These are phyloP conservation scores for Passalora sequoiae DNA, from an alignment of 2,329 filamentous ascomycete genomes.

Conservation along the genomic window DNA sequence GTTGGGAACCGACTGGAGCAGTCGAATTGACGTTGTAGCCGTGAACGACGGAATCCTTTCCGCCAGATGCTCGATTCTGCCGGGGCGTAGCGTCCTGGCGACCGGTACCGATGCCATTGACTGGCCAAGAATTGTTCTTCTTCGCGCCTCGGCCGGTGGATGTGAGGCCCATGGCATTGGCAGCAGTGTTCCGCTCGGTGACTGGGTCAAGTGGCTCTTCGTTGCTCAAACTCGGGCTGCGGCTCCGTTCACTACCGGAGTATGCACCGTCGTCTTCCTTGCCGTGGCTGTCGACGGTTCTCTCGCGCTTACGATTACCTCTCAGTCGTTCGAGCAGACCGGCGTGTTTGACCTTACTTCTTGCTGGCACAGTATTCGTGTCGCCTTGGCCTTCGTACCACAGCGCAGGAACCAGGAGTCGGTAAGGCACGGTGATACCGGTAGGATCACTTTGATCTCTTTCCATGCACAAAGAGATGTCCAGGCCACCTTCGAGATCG, in stretches of 20 bases:
- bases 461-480: conserved; percentile 85
- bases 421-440: conserved; percentile 82
- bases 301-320: conserved; percentile 16
- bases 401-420: conserved; percentile 76
- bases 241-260: conserved; percentile 16
- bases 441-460: conserved; percentile 78
- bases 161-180: conserved; percentile 17
- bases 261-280: conserved; percentile 15
- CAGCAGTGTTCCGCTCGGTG: conserved; percentile 13
- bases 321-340: conserved; percentile 22
- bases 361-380: conserved; percentile 22
- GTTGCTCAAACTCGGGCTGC: conserved; percentile 6
- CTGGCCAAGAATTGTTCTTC: conserved; percentile 1
- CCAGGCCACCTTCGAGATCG: conserved; percentile 75
- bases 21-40: conserved; percentile 7
- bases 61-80: conserved; percentile 1
- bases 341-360: conserved; percentile 16
- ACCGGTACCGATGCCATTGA: conserved; percentile 3
- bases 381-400: conserved; percentile 39
- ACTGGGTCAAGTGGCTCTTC: conserved; percentile 14
- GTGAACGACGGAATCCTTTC: neutral
- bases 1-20: neutral
- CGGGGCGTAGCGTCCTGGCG: conserved; percentile 2
- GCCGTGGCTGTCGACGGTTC: conserved; percentile 11
- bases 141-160: conserved; percentile 15